These are phyloP conservation scores for Nephelium lappaceum DNA, from an alignment of 345 rosid genomes.

Conservation along the genomic window DNA sequence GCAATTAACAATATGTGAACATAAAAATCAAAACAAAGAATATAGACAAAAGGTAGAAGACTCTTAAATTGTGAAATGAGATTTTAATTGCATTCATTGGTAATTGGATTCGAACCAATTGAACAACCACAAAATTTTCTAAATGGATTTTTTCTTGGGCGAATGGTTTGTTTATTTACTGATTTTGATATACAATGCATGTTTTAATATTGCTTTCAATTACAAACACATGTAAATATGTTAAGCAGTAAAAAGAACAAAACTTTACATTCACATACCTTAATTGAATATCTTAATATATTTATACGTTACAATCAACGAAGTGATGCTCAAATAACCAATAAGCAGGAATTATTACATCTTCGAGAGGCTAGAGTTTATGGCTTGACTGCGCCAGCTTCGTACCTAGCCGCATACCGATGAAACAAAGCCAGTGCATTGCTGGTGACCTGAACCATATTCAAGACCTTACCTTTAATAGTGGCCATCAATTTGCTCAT, in stretches of 20 bases:
- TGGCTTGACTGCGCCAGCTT: slow-evolving; percentile 36
- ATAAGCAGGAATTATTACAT: neutral
- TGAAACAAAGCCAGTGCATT: slow-evolving; percentile 81
- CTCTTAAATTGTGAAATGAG: too few species aligned
- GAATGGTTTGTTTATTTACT: too few species aligned
- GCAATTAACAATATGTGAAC: too few species aligned
- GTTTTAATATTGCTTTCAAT: too few species aligned
- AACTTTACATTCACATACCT: slow-evolving; percentile 1
- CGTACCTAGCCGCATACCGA: slow-evolving; percentile 48
- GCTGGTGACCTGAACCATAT: slow-evolving; percentile 76
- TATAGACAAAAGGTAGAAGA: too few species aligned
- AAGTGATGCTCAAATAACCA: neutral
- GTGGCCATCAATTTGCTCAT: slow-evolving; percentile 75
- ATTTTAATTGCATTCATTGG: too few species aligned
- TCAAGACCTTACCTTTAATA: slow-evolving; percentile 72
- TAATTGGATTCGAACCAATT: too few species aligned
- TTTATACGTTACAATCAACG: slow-evolving; percentile 2
- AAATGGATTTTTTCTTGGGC: too few species aligned
- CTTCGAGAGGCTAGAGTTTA: slow-evolving; percentile 1
- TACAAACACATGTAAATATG: neutral
- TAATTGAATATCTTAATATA: neutral
- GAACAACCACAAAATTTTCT: too few species aligned
- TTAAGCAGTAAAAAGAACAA: neutral
- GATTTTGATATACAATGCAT: too few species aligned
- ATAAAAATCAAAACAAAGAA: too few species aligned